phyloP scores from a whole-genome alignment of 345 rosid genomes.

The Tarenaya hassleriana region DNA sequence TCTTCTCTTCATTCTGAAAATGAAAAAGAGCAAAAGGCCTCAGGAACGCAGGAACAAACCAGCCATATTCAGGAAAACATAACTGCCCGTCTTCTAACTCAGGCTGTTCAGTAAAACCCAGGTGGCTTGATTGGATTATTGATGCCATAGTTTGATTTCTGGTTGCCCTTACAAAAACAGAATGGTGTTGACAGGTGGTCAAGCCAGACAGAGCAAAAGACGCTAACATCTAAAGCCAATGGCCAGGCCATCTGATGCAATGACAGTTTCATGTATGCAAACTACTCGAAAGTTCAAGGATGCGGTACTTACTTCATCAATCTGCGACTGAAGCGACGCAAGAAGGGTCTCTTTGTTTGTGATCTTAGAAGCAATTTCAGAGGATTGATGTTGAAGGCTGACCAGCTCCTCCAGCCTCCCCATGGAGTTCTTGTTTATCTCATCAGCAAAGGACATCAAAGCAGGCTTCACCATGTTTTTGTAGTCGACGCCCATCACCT shows the following conservation, averaged over 20 bases:
- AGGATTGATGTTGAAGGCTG: slow-evolving; percentile 45
- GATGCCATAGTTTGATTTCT: too few relatives aligned
- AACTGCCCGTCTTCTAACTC: too few relatives aligned
- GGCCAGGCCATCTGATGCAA: too few relatives aligned
- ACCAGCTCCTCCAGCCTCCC: slow-evolving; percentile 49
- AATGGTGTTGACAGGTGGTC: background rate
- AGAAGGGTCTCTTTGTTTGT: slow-evolving; percentile 40
- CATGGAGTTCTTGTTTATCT: slow-evolving; percentile 43
- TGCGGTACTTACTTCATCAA: slow-evolving; percentile 51
- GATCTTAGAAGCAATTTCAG: slow-evolving; percentile 45
- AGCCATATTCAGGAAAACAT: too few relatives aligned
- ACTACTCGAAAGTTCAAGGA: background rate
- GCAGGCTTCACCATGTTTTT: slow-evolving; percentile 56
- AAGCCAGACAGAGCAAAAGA: background rate
- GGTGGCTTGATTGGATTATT: too few relatives aligned
- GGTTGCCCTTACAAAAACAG: background rate
- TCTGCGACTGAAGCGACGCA: slow-evolving; percentile 39
- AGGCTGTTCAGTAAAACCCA: too few relatives aligned
- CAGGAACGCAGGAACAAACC: too few relatives aligned
- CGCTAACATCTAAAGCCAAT: too few relatives aligned
- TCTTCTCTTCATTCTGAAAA: slow-evolving; percentile 49
- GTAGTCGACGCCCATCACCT: slow-evolving; percentile 78
- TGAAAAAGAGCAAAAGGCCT: too few relatives aligned
- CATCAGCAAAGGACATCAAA: slow-evolving; percentile 43
- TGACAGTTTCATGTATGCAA: background rate